phyloP scores from a whole-genome alignment of 164 flowering plant species.

The Chimonanthus praecox region DNA sequence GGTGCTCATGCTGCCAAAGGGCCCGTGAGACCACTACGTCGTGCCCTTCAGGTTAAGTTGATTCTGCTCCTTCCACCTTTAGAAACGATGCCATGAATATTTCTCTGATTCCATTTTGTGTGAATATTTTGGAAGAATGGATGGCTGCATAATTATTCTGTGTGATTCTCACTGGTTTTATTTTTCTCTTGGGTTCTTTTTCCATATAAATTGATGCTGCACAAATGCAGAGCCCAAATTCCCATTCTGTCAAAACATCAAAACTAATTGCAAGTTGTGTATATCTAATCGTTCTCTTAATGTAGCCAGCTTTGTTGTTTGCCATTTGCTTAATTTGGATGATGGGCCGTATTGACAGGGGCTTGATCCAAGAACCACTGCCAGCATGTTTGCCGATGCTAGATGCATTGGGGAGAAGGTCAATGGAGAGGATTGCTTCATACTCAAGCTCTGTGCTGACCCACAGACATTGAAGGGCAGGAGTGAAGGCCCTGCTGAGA shows the following conservation, averaged over 20 bases:
- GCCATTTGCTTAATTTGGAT: conserved; percentile 2
- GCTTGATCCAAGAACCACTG: conserved; percentile 62
- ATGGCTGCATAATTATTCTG: too few species aligned
- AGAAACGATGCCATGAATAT: neutral
- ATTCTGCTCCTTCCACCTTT: neutral
- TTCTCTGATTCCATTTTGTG: neutral
- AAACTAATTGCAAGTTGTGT: neutral
- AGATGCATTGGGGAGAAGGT: conserved; percentile 65
- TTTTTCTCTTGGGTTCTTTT: too few species aligned
- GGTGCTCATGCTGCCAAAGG: conserved; percentile 74
- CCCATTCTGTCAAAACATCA: neutral
- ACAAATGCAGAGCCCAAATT: neutral
- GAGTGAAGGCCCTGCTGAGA: conserved; percentile 66
- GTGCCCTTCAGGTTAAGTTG: conserved; percentile 56
- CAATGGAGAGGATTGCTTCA: conserved; percentile 65
- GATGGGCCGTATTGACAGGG: conserved; percentile 31
- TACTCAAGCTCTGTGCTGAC: conserved; percentile 59
- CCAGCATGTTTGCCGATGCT: conserved; percentile 60
- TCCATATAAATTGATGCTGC: neutral
- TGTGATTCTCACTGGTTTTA: neutral
- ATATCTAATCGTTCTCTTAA: neutral
- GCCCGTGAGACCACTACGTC: conserved; percentile 62
- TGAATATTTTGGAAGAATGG: neutral
- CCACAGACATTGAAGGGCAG: conserved; percentile 52
- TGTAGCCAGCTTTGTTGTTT: neutral